Conservation (phyloP, 345 rosid genomes). For the Arabidopsis arenosa region DNA sequence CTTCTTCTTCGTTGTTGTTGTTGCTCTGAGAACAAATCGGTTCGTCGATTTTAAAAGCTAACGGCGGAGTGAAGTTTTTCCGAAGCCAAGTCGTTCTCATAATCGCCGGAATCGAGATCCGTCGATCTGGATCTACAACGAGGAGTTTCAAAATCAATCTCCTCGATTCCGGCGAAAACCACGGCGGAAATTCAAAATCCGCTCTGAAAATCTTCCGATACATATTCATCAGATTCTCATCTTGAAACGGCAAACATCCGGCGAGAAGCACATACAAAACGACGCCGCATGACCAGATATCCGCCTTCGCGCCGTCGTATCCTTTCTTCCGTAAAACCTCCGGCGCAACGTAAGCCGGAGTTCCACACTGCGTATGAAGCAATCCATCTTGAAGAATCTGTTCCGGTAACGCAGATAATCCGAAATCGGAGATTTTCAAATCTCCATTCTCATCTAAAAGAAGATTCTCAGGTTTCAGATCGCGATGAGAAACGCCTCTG, state of each 20-base stretch:
- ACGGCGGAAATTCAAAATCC: slow-evolving; percentile 69
- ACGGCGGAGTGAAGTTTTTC: slow-evolving; percentile 53
- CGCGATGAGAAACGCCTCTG: slow-evolving; percentile 86
- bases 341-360: slow-evolving; percentile 96
- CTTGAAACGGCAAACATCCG: slow-evolving; percentile 75
- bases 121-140: slow-evolving; percentile 59
- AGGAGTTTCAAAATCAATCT: slow-evolving; percentile 67
- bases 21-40: slow-evolving; percentile 29
- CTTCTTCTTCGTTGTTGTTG: neutral
- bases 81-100: slow-evolving; percentile 71
- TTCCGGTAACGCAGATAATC: slow-evolving; percentile 77
- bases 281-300: slow-evolving; percentile 94
- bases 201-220: slow-evolving; percentile 63
- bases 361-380: slow-evolving; percentile 85
- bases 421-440: slow-evolving; percentile 81
- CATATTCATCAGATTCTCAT: slow-evolving; percentile 70
- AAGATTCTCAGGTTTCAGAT: slow-evolving; percentile 82
- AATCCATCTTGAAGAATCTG: slow-evolving; percentile 78
- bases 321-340: slow-evolving; percentile 83
- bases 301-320: slow-evolving; percentile 81
- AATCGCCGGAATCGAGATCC: slow-evolving; percentile 71
- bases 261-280: slow-evolving; percentile 71
- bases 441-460: slow-evolving; percentile 75
- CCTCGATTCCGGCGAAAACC: slow-evolving; percentile 67
- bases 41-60: slow-evolving; percentile 46